phyloP scores from a whole-genome alignment of 352 stramenopile species.

The Globisporangium uncinulatum region DNA sequence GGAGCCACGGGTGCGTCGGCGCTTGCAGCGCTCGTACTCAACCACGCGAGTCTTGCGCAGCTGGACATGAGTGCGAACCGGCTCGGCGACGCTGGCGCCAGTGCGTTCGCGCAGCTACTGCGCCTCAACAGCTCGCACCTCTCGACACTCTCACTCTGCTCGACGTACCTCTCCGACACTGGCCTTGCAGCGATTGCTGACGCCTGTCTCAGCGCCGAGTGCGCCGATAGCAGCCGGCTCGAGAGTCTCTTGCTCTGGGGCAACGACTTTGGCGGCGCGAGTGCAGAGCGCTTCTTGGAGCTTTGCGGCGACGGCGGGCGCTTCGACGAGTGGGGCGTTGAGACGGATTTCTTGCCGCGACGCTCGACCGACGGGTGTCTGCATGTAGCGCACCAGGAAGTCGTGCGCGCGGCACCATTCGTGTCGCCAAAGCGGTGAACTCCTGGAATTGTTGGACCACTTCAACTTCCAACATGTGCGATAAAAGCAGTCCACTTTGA shows the following conservation, averaged over 20 bases:
- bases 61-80: conserved; percentile 66
- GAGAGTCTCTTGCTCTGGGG: conserved; percentile 54
- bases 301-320: conserved; percentile 25
- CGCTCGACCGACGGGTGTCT: conserved; percentile 23
- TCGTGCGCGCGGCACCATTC: conserved; percentile 25
- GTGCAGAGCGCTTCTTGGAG: conserved; percentile 30
- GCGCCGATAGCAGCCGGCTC: conserved; percentile 21
- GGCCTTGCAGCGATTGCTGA: conserved; percentile 33
- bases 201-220: conserved; percentile 33
- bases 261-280: conserved; percentile 52
- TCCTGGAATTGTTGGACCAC: background rate
- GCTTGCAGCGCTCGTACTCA: conserved; percentile 49
- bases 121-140: conserved; percentile 33
- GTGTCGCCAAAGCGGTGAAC: conserved; percentile 41
- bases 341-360: conserved; percentile 53
- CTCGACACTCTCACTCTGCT: conserved; percentile 42
- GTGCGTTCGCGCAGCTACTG: conserved; percentile 51
- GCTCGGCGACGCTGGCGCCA: conserved; percentile 46
- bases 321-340: conserved; percentile 32
- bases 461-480: background rate
- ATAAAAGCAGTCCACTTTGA: background rate
- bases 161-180: conserved; percentile 50
- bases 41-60: conserved; percentile 36
- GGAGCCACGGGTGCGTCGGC: conserved; percentile 46
- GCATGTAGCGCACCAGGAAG: conserved; percentile 49